Conservation (phyloP, 2,329 filamentous ascomycete species). For the Penicillium sp. region DNA sequence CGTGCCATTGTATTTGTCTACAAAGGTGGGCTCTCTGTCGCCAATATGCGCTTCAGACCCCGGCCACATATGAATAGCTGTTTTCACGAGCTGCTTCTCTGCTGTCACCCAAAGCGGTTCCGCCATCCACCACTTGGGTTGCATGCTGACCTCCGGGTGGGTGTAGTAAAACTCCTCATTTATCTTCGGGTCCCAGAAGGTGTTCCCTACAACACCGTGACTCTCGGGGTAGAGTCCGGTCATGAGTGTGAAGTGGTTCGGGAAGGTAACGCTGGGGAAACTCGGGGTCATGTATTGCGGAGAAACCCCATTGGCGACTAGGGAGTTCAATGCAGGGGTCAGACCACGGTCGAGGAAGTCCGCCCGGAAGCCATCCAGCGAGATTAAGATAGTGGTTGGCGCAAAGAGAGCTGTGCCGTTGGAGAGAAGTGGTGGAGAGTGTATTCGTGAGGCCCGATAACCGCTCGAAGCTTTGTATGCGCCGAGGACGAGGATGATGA, state of each 20-base stretch:
- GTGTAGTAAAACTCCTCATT: slow-evolving; percentile 85
- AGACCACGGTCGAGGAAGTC: slow-evolving; percentile 82
- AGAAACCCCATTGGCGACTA: slow-evolving; percentile 79
- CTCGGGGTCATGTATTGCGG: slow-evolving; percentile 90
- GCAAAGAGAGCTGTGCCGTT: slow-evolving; percentile 89
- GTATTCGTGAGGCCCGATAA: slow-evolving; percentile 29
- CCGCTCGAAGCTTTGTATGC: slow-evolving; percentile 54
- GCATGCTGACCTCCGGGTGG: slow-evolving; percentile 67
- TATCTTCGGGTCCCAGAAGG: slow-evolving; percentile 81
- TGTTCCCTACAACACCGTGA: slow-evolving; percentile 90
- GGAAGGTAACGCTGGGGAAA: slow-evolving; percentile 95
- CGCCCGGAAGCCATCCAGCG: slow-evolving; percentile 90
- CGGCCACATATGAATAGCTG: slow-evolving; percentile 97
- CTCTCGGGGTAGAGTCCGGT: slow-evolving; percentile 90
- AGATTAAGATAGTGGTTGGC: slow-evolving; percentile 89
- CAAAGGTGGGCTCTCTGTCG: slow-evolving; percentile 67
- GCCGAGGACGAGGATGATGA: slow-evolving; percentile 53
- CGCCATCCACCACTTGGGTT: slow-evolving; percentile 90
- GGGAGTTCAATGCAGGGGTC: slow-evolving; percentile 74
- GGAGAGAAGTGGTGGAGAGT: slow-evolving; percentile 41
- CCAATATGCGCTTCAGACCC: slow-evolving; percentile 85
- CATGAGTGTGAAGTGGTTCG: slow-evolving; percentile 89
- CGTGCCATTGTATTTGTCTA: slow-evolving; percentile 79
- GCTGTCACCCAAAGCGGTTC: slow-evolving; percentile 94
- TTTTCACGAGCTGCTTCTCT: slow-evolving; percentile 71